phyloP scores from a whole-genome alignment of 331 rosid genomes.

The Acacia pycnantha region DNA sequence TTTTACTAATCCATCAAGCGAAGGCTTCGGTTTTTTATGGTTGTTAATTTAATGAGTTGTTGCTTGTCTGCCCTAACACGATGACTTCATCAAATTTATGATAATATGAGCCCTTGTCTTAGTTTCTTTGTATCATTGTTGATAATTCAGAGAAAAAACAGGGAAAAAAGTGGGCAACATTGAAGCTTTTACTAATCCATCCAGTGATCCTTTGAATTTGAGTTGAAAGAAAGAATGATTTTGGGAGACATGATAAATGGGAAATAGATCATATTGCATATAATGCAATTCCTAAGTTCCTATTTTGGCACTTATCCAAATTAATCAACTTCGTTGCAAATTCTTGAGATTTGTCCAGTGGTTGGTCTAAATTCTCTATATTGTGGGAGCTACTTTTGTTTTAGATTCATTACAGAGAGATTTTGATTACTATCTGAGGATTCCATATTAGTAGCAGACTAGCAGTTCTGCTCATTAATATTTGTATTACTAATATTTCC shows the following conservation, averaged over 20 bases:
- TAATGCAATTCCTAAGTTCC: not conserved
- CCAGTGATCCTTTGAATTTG: not conserved
- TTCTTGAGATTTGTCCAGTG: not conserved
- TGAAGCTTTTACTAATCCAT: not conserved
- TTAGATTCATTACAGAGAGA: not conserved
- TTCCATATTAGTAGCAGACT: not conserved
- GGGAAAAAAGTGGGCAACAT: not conserved
- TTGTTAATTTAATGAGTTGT: not conserved
- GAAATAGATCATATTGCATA: not conserved
- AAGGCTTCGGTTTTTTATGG: slow-evolving; percentile 8
- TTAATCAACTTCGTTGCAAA: not conserved
- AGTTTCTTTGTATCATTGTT: not conserved
- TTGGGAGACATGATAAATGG: slow-evolving; percentile 9
- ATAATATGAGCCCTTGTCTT: not conserved
- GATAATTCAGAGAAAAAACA: not conserved
- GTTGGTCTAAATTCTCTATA: not conserved
- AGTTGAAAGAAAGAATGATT: slow-evolving; percentile 6
- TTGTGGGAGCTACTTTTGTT: slow-evolving; percentile 8
- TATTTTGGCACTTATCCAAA: too few relatives aligned
- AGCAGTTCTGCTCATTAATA: slow-evolving; percentile 1
- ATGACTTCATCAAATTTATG: not conserved
- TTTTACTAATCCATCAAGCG: not conserved
- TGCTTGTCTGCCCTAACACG: not conserved
- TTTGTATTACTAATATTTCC: not conserved
- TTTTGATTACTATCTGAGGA: not conserved